phyloP scores from a whole-genome alignment of 2,329 filamentous ascomycete species.

The Aspergillus flavus region DNA sequence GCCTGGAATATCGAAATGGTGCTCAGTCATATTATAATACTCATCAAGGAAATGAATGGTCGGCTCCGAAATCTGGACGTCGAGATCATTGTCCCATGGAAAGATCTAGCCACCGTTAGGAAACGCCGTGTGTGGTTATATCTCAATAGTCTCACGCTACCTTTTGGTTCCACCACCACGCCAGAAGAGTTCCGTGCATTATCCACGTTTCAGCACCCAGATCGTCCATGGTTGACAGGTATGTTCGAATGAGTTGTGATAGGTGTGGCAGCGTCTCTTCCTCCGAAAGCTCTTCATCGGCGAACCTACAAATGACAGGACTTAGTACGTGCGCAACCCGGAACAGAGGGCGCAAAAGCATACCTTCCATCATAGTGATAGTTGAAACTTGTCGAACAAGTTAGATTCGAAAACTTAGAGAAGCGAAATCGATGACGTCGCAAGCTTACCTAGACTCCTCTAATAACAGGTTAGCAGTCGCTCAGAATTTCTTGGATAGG shows the following conservation, averaged over 20 bases:
- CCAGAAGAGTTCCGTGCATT: conserved; percentile 63
- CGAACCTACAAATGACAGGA: conserved; percentile 47
- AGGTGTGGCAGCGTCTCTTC: conserved; percentile 53
- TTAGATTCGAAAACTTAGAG: conserved; percentile 8
- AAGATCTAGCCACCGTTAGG: conserved; percentile 46
- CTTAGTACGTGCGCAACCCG: not conserved
- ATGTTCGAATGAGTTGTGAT: conserved; percentile 56
- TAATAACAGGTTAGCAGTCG: conserved; percentile 20
- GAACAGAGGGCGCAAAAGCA: not conserved
- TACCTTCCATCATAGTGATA: conserved; percentile 59
- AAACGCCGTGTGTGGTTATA: not conserved
- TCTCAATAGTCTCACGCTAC: conserved; percentile 24
- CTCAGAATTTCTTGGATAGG: not conserved
- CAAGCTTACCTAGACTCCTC: conserved; percentile 48
- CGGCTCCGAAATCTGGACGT: conserved; percentile 60
- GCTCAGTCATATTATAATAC: conserved; percentile 66
- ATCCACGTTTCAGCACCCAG: conserved; percentile 64
- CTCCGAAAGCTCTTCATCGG: conserved; percentile 47
- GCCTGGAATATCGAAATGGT: conserved; percentile 48
- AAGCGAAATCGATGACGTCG: not conserved
- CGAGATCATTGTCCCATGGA: conserved; percentile 64
- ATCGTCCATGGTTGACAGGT: conserved; percentile 58
- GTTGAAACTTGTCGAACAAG: conserved; percentile 45
- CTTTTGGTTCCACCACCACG: conserved; percentile 66
- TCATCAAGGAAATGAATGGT: conserved; percentile 59